phyloP scores from a whole-genome alignment of 805 yeast species.

The Candida vartiovaarae region DNA sequence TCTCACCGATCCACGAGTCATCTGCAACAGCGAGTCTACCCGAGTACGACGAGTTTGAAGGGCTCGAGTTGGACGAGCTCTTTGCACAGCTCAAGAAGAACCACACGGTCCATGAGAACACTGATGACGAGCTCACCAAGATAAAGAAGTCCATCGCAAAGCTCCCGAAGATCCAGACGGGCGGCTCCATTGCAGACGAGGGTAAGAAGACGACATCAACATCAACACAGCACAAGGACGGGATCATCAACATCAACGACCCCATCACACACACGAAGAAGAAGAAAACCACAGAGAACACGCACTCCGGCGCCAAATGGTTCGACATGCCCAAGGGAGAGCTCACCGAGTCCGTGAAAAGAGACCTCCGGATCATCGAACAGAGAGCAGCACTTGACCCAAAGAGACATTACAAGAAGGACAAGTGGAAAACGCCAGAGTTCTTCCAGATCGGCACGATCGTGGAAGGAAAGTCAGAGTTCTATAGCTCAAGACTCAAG shows the following conservation, averaged over 20 bases:
- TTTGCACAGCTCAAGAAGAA: constrained; percentile 24
- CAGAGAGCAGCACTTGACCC: constrained; percentile 92
- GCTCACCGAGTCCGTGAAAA: constrained; percentile 59
- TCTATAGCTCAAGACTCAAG: constrained; percentile 56
- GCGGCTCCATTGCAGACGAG: constrained; percentile 9
- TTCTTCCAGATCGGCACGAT: constrained; percentile 86
- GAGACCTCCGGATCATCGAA: constrained; percentile 73
- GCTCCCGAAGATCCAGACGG: constrained; percentile 32
- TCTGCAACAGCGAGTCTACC: constrained; percentile 4
- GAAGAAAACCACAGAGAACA: constrained; percentile 8
- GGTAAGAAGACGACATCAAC: constrained; percentile 2
- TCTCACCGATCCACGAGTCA: constrained; percentile 12
- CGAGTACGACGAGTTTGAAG: constrained; percentile 12
- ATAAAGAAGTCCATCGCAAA: constrained; percentile 30
- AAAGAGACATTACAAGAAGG: constrained; percentile 89
- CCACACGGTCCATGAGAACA: constrained; percentile 7
- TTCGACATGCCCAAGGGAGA: constrained; percentile 74
- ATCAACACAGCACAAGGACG: constrained; percentile 8
- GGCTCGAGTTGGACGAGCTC: constrained; percentile 27
- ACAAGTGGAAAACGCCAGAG: constrained; percentile 69
- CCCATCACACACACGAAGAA: constrained; percentile 29
- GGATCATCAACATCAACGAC: constrained; percentile 36
- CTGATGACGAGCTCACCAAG: constrained; percentile 26
- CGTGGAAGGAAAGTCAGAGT: constrained; percentile 76
- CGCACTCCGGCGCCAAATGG: constrained; percentile 58